A percentile compares a stretch with the other conserved stretches of the same genome.
These are phyloP conservation scores for Sambucus nigra DNA, from an alignment of 129 eudicot species.

Conservation along the genomic window DNA sequence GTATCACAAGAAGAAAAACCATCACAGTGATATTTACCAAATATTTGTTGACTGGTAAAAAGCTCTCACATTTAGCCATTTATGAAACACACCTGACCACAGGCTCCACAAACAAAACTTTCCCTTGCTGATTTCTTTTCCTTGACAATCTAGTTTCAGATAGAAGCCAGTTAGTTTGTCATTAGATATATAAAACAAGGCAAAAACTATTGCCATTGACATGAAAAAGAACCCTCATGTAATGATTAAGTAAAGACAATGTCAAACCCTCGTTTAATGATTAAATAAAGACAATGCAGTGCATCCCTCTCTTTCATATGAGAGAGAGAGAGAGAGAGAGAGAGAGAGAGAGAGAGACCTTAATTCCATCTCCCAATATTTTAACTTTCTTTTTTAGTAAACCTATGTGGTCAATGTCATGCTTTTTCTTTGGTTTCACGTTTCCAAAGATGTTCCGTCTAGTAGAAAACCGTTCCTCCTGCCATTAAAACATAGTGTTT, in stretches of 20 bases:
- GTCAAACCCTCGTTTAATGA: too few relatives aligned
- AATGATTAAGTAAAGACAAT: too few relatives aligned
- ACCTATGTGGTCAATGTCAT: slow-evolving; percentile 49
- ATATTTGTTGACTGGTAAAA: too few relatives aligned
- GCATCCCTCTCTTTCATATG: not conserved
- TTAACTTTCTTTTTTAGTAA: slow-evolving; percentile 58
- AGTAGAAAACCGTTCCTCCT: slow-evolving; percentile 57
- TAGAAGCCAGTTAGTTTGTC: slow-evolving; percentile 4
- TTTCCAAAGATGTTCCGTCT: slow-evolving; percentile 44
- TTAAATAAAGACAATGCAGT: not conserved
- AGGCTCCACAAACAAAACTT: slow-evolving; percentile 91
- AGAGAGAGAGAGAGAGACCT: slow-evolving; percentile 22
- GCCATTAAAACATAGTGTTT: slow-evolving; percentile 21
- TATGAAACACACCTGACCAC: slow-evolving; percentile 82
- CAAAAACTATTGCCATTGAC: not conserved
- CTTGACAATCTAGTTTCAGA: slow-evolving; percentile 47
- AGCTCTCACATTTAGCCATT: too few relatives aligned
- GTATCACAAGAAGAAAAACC: slow-evolving; percentile 6
- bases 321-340: not conserved
- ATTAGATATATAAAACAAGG: not conserved
- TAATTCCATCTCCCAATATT: slow-evolving; percentile 75
- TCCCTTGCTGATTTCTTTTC: slow-evolving; percentile 92
- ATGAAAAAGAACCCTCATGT: too few relatives aligned
- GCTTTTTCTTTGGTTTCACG: slow-evolving; percentile 57
- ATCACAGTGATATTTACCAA: slow-evolving; percentile 1